Base-by-base conservation (phyloP, 2,329 filamentous ascomycete genomes). In the Hortaea werneckii region DNA sequence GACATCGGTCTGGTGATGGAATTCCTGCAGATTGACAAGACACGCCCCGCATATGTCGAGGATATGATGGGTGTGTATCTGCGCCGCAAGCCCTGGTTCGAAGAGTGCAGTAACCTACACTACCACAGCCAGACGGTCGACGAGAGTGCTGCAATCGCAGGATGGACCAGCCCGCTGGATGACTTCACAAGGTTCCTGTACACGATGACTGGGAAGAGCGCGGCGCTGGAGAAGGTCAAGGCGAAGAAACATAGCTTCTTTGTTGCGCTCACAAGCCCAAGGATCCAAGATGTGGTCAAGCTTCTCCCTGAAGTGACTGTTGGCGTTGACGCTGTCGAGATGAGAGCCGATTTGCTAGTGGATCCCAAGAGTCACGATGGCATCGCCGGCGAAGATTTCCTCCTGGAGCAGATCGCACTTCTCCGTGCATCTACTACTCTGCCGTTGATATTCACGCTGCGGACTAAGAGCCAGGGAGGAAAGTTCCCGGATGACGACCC, bases 21-120 rank as follows among this genome's bases (percentile, higher is more conserved):
- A 49, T 98, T 92, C 67, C 75, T 98, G 30, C 80, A 85, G 58
- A 78, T 83, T 40, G 92, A 98, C 69, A 88, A 94, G 70, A 87
- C 85, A 20, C 79, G 92, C 5, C 92, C 92, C 27, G 90, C 90
- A 6, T 96, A 95, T 61, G 82, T 88, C 5, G 88, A 92, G 55
- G 84, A 96, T 58, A 94, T 95, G 71, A 83, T 87, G 69, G 81
- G 80, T 7, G 90, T 98, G 2, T 98, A 94, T 74, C 71, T 87
- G 47, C 83, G 90, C 44, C 82, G 92, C 34, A 92, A 88, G 64
- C 84, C 83, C 3, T 95, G 87, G 81, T 96, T 87, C 66, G 76
- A 86, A 47, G 80, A 90, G 63, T 96, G 92, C 73, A 95, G 89
- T 71, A 98, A 94, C 62, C 83, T 87, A 57, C 81, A 94, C 56